These are phyloP conservation scores for Skeletonema tropicum DNA, from an alignment of 108 stramenopile genomes.

Conservation along the genomic window DNA sequence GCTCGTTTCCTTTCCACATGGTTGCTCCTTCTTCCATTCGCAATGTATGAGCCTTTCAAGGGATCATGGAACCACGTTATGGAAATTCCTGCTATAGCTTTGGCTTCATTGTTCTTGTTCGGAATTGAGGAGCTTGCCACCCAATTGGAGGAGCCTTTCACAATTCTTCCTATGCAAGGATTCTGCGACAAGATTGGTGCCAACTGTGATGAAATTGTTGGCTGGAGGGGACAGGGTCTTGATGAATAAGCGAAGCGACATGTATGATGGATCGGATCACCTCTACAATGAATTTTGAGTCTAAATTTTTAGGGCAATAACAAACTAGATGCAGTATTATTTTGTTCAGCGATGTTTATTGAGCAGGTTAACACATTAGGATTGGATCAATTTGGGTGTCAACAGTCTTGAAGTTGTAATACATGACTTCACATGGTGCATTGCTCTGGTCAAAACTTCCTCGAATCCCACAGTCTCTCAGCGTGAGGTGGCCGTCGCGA, in stretches of 20 bases:
- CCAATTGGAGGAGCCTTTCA: constrained; percentile 81
- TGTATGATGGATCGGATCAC: background rate
- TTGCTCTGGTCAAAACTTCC: background rate
- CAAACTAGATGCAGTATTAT: background rate
- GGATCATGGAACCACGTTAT: constrained; percentile 62
- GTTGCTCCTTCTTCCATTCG: constrained; percentile 63
- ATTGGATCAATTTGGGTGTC: background rate
- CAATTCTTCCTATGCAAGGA: constrained; percentile 72
- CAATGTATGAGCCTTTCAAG: constrained; percentile 52
- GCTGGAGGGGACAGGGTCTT: constrained; percentile 35
- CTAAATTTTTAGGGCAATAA: background rate
- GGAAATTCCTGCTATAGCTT: constrained; percentile 60
- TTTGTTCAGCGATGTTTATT: background rate
- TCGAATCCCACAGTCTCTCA: background rate
- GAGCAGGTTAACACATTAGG: background rate
- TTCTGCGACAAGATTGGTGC: constrained; percentile 66
- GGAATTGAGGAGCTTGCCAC: constrained; percentile 78
- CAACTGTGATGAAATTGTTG: constrained; percentile 59
- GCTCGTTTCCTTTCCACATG: constrained; percentile 68
- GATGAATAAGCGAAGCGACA: background rate
- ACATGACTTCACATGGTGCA: background rate
- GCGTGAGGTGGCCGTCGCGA: background rate
- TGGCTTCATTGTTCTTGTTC: constrained; percentile 60
- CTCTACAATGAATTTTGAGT: background rate
- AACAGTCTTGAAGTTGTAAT: background rate